A percentile compares a stretch with the other conserved stretches of the same genome.
Conservation (phyloP, 2,329 filamentous ascomycete genomes). For the Alternaria novae-zelandiae region DNA sequence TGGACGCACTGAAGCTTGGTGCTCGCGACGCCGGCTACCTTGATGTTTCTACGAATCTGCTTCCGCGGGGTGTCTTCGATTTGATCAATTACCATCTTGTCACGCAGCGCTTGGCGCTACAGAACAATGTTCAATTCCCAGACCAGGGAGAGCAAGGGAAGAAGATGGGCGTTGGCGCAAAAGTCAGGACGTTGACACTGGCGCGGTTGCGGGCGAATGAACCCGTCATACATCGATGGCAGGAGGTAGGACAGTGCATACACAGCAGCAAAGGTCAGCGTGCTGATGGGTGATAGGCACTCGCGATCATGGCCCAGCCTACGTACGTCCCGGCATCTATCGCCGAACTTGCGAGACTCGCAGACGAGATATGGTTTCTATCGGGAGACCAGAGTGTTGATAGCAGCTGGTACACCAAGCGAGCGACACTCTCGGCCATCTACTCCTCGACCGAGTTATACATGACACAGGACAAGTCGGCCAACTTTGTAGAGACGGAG, state of each 20-base stretch:
- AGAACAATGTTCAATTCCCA: slow-evolving; percentile 54
- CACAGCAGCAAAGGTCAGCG: neutral
- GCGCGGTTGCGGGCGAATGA: slow-evolving; percentile 77
- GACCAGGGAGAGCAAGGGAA: slow-evolving; percentile 40
- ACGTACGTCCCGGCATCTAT: slow-evolving; percentile 77
- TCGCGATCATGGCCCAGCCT: slow-evolving; percentile 88
- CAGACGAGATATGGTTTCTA: slow-evolving; percentile 92
- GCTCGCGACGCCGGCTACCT: slow-evolving; percentile 85
- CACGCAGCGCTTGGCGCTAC: slow-evolving; percentile 67
- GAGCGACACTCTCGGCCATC: slow-evolving; percentile 67
- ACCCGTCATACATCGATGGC: slow-evolving; percentile 77
- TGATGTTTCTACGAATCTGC: slow-evolving; percentile 82
- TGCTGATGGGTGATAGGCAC: slow-evolving; percentile 62
- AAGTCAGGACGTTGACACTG: slow-evolving; percentile 75
- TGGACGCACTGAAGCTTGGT: slow-evolving; percentile 73
- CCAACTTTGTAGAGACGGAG: slow-evolving; percentile 76
- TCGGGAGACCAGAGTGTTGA: slow-evolving; percentile 84
- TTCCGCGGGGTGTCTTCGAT: slow-evolving; percentile 80
- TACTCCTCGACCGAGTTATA: slow-evolving; percentile 81
- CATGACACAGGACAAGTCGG: slow-evolving; percentile 87
- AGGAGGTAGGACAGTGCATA: slow-evolving; percentile 70
- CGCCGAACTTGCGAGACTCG: slow-evolving; percentile 77
- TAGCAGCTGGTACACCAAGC: slow-evolving; percentile 83
- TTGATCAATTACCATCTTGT: slow-evolving; percentile 80
- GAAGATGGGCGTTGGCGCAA: slow-evolving; percentile 61